A percentile compares a stretch with the other conserved stretches of the same genome.
phyloP scores from a whole-genome alignment of 2,329 filamentous ascomycete species.

The Tympanopsis confertula region DNA sequence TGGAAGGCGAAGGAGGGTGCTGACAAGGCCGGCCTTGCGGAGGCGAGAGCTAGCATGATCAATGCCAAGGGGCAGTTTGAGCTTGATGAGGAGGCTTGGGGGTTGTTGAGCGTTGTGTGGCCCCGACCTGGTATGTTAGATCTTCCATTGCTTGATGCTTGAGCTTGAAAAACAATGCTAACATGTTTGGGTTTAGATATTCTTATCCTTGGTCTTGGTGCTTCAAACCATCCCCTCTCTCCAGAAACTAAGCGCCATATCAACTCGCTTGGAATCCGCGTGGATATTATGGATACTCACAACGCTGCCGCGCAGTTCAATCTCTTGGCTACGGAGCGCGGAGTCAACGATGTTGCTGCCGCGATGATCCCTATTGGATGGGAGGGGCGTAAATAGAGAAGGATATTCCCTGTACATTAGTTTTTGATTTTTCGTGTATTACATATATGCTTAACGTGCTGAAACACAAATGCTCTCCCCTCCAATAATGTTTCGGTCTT shows the following conservation, averaged over 20 bases:
- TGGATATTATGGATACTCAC: conserved; percentile 83
- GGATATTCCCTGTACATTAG: too few species aligned
- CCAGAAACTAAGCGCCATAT: conserved; percentile 63
- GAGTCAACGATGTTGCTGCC: conserved; percentile 73
- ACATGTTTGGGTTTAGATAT: conserved; percentile 45
- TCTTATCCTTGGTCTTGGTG: conserved; percentile 77
- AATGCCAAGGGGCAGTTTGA: conserved; percentile 78
- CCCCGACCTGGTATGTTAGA: conserved; percentile 67
- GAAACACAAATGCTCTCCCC: too few species aligned
- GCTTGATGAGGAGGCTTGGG: conserved; percentile 58
- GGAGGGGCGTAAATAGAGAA: too few species aligned
- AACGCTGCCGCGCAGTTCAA: conserved; percentile 95
- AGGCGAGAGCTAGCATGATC: conserved; percentile 32
- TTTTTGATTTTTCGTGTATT: too few species aligned
- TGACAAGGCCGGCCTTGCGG: conserved; percentile 19
- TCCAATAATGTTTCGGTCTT: too few species aligned
- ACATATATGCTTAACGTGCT: too few species aligned
- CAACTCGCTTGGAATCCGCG: conserved; percentile 65
- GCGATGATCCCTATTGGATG: conserved; percentile 80
- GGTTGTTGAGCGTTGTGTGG: conserved; percentile 67
- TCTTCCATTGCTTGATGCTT: background rate
- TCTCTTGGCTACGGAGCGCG: conserved; percentile 83
- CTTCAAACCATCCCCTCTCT: conserved; percentile 63
- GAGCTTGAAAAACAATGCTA: background rate
- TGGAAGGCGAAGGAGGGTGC: conserved; percentile 43